Base-by-base conservation (phyloP, 2,329 filamentous ascomycete species). In the Chaetomiaceae sp. region DNA sequence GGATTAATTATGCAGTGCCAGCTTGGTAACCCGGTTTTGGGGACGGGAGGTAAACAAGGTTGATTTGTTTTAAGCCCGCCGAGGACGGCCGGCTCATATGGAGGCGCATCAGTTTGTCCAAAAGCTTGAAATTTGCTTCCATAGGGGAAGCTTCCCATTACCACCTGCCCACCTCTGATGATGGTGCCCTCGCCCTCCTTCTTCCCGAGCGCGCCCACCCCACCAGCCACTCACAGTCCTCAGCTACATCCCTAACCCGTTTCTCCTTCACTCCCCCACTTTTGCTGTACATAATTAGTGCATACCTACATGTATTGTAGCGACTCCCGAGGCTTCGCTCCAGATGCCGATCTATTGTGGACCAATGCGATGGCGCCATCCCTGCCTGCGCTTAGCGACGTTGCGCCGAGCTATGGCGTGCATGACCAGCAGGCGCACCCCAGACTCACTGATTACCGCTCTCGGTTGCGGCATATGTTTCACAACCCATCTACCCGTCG, bases 131-230 rank as follows among this genome's bases (percentile, higher is more conserved):
- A 21, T 38, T 11, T 21, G 18, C 36, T 38, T 23, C 36, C n/a
- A n/a, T n/a, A n/a, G 29, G 21, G 23, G 38, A 13, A 42, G 16
- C 38, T 42, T 37, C n/a, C n/a, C n/a, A n/a, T n/a, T 60, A 58
- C 58, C 48, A 60, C 58, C 58, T 60, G 51, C 58, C 58, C 32
- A 51, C 30, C 51, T 42, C 5, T n/a, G n/a, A n/a, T n/a, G n/a
- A n/a, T n/a, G n/a, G n/a, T n/a, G 55, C 47, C 29, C 25, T 38
- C 33, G 33, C 34, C n/a, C n/a, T n/a, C n/a, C 16, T 54, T 58
- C 37, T 21, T 50, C 43, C 25, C 38, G 27, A n/a, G n/a, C n/a
- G n/a, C n/a, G n/a, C n/a, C n/a, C n/a, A n/a, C n/a, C n/a, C n/a
- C n/a, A n/a, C n/a, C n/a, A n/a, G n/a, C n/a, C n/a, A n/a, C n/a